These are phyloP conservation scores for Exophiala bonariae DNA, from an alignment of 2,329 filamentous ascomycete species.

Conservation along the genomic window DNA sequence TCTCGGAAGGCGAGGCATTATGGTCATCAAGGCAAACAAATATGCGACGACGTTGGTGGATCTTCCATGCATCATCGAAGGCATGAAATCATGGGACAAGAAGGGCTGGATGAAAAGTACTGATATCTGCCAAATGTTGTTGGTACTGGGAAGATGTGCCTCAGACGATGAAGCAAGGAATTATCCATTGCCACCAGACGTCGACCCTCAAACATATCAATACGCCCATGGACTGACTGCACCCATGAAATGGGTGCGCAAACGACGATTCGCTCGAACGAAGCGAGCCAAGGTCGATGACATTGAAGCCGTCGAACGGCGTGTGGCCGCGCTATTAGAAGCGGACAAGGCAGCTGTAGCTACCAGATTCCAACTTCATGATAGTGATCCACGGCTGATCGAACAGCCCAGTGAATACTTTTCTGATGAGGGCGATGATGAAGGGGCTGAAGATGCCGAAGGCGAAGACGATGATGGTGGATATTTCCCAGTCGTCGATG, in stretches of 20 bases:
- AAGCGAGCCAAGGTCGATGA: conserved; percentile 80
- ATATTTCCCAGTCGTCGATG: conserved; percentile 31
- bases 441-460: conserved; percentile 52
- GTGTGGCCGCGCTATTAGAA: conserved; percentile 71
- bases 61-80: conserved; percentile 81
- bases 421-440: conserved; percentile 49
- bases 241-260: conserved; percentile 81
- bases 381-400: conserved; percentile 44
- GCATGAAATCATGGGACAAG: conserved; percentile 91
- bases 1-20: conserved; percentile 70
- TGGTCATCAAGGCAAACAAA: conserved; percentile 67
- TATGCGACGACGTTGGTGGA: conserved; percentile 82
- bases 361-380: conserved; percentile 65
- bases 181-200: conserved; percentile 69
- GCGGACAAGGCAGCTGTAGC: conserved; percentile 65
- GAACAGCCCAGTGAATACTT: conserved; percentile 44
- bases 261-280: conserved; percentile 68
- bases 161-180: conserved; percentile 66
- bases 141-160: conserved; percentile 69
- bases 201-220: conserved; percentile 66
- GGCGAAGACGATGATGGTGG: conserved; percentile 37
- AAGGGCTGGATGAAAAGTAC: conserved; percentile 85
- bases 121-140: conserved; percentile 85
- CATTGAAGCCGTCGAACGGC: conserved; percentile 79
- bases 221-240: conserved; percentile 87